phyloP scores from a whole-genome alignment of 805 yeast genomes.

The Tetrapisispora phaffii region DNA sequence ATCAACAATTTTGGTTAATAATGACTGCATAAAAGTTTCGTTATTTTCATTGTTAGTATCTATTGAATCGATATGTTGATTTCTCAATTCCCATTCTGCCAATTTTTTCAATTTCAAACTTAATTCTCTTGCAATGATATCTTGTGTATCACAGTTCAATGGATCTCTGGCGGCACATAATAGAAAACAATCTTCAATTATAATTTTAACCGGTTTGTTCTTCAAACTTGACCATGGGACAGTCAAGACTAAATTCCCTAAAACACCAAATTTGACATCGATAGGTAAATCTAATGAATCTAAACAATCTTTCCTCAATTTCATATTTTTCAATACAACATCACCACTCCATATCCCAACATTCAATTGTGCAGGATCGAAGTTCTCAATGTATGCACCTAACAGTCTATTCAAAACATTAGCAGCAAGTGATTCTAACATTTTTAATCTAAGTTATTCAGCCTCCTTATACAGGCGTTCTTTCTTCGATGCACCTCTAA shows the following conservation, averaged over 20 bases:
- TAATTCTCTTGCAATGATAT: conserved; percentile 53
- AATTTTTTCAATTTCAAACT: conserved; percentile 56
- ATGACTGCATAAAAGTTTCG: conserved; percentile 77
- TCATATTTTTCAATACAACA: conserved; percentile 70
- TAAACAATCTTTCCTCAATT: conserved; percentile 76
- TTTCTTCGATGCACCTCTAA: too few relatives aligned
- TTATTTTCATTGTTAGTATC: conserved; percentile 37
- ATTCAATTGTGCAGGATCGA: conserved; percentile 88
- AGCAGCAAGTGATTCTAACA: conserved; percentile 32
- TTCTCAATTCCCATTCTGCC: conserved; percentile 49
- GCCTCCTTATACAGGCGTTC: too few relatives aligned
- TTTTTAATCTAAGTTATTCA: conserved; percentile 3
- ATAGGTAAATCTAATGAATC: conserved; percentile 81
- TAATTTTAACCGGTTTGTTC: conserved; percentile 81
- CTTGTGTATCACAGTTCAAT: conserved; percentile 49
- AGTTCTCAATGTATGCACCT: conserved; percentile 74
- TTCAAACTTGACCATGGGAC: conserved; percentile 96
- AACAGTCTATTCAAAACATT: conserved; percentile 26
- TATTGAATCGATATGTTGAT: conserved; percentile 34
- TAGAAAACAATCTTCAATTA: conserved; percentile 77
- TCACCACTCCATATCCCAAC: conserved; percentile 98
- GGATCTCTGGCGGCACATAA: conserved; percentile 67
- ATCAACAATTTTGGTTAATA: conserved; percentile 84
- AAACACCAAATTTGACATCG: conserved; percentile 78
- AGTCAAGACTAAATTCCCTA: conserved; percentile 81